Conservation (phyloP, 2,329 filamentous ascomycete genomes). For the Pseudopyricularia javanii region DNA sequence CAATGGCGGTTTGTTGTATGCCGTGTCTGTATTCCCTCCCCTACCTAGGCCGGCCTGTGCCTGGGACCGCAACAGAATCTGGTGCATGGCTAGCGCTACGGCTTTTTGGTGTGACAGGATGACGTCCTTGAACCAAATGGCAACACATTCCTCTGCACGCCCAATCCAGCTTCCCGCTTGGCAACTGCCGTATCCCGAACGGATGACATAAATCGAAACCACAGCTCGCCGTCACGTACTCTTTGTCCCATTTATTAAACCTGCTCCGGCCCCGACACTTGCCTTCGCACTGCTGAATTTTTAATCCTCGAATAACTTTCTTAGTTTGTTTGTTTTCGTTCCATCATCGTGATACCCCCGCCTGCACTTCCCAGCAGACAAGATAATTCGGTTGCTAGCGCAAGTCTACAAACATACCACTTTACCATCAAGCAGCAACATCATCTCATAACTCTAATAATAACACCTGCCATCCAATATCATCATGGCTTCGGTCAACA, state of each 20-base stretch:
- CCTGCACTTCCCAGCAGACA: not conserved
- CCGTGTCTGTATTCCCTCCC: too few species aligned
- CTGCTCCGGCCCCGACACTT: not conserved
- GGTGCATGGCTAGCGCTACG: too few species aligned
- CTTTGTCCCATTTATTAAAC: not conserved
- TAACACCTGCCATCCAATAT: not conserved
- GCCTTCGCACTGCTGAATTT: not conserved
- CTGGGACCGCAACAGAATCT: too few species aligned
- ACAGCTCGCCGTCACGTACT: not conserved
- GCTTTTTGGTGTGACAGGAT: not conserved
- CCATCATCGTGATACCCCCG: not conserved
- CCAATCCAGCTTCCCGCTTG: not conserved
- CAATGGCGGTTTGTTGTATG: too few species aligned
- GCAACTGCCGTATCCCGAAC: not conserved
- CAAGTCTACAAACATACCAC: not conserved
- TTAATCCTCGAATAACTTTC: not conserved
- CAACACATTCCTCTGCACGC: not conserved
- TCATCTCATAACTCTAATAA: not conserved
- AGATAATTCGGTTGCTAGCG: not conserved
- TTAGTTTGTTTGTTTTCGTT: not conserved
- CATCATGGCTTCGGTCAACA: conserved; percentile 43
- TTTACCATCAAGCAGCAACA: too few species aligned
- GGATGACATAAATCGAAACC: not conserved
- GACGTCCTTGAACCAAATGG: not conserved
- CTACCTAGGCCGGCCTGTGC: too few species aligned